A percentile compares a stretch with the other conserved stretches of the same genome.
Evolutionary conservation across 306 rosid genomes (phyloP).

Genomic region (Cyamopsis tetragonoloba): DNA sequence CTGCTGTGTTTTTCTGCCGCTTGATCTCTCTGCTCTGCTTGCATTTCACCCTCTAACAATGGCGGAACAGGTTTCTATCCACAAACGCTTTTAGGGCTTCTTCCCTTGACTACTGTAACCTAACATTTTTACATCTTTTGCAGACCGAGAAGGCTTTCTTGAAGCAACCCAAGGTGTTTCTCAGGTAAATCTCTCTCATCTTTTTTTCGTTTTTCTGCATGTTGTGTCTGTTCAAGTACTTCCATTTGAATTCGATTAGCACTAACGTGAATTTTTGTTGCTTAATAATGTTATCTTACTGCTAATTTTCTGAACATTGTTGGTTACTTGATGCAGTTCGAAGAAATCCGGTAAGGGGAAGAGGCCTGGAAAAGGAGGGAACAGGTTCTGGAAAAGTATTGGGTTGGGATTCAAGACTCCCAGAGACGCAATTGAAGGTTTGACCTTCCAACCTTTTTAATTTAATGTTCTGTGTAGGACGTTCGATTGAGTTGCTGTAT

Average conservation of each 20-base stretch:
- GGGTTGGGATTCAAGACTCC: conserved; percentile 71
- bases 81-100: background rate
- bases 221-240: too few relatives aligned
- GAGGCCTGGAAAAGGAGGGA: conserved; percentile 67
- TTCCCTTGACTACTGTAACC: background rate
- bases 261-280: too few relatives aligned
- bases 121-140: background rate
- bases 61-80: conserved; percentile 20
- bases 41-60: background rate
- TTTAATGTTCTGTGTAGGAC: background rate
- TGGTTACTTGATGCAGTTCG: too few relatives aligned
- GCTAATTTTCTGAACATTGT: too few relatives aligned
- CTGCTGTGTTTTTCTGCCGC: background rate
- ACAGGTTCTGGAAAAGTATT: conserved; percentile 51
- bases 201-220: too few relatives aligned
- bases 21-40: background rate
- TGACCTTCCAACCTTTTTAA: background rate
- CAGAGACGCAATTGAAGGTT: conserved; percentile 61
- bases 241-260: too few relatives aligned
- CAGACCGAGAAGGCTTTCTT: conserved; percentile 63
- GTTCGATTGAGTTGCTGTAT: background rate
- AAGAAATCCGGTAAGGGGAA: too few relatives aligned
- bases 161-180: conserved; percentile 58
- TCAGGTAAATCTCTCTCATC: background rate
- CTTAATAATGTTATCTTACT: too few relatives aligned